Base-by-base conservation (phyloP, 352 stramenopile genomes). In the Peronospora belbahrii region DNA sequence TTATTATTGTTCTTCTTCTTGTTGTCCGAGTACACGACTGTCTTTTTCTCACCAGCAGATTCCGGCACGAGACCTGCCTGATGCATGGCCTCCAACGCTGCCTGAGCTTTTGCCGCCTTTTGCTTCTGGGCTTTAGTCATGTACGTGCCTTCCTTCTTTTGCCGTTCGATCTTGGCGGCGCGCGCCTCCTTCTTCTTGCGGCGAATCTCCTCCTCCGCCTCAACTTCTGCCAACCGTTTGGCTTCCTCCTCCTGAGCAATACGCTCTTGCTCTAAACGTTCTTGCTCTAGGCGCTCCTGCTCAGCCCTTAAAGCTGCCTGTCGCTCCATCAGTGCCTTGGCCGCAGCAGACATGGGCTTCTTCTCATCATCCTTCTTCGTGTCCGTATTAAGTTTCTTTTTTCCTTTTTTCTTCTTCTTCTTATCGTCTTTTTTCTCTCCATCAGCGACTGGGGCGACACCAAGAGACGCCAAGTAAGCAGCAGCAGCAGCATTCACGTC, bases 101-200 rank as follows among this genome's bases (percentile, higher is more conserved):
- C 83, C 59, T 97, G 74, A 13, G 90, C 86, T 42, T 86, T 72
- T 36, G 73, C 74, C 0, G 80, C 85, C 71, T 98, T 97, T 48
- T 95, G 74, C 64, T 97, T 98, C 68, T 98, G 92, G 28, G 88
- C 90, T 72, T 98, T 98, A n/a, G 96, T 98, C 93, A 98, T 98
- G 78, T 98, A 98, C 39, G 93, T 98, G 40, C 96, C 95, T 40
- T 97, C 91, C 42, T 86, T 88, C 68, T 98, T 98, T 68, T 97
- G 88, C 17, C 80, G 83, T 43, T 97, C 93, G 32, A 94, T 74
- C 65, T 95, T 95, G 49, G 81, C 78, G 5, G 72, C 70, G 38
- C 85, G 87, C 25, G 78, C 78, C 46, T 91, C 78, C 43, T 90
- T 83, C 61, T 92, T 91, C 61, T 88, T 90, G 51, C 59, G 75